Conservation (phyloP, 306 rosid genomes). For the Macrotyloma uniflorum region DNA sequence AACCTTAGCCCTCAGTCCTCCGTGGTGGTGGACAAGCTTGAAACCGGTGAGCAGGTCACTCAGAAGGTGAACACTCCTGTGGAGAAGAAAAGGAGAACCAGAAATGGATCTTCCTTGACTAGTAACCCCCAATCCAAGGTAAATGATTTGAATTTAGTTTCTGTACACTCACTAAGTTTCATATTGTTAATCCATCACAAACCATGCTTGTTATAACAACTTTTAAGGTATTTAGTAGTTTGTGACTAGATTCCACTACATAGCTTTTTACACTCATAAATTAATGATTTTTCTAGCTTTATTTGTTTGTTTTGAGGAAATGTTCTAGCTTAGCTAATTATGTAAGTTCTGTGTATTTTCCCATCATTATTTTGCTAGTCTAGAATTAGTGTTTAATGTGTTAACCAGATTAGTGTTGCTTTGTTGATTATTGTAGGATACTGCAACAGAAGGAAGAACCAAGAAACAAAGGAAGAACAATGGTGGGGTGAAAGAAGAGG, state of each 20-base stretch:
- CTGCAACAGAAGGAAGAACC: constrained; percentile 37
- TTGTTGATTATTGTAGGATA: constrained; percentile 34
- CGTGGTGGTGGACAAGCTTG: constrained; percentile 62
- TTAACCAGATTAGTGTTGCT: not conserved
- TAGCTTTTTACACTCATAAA: too few species aligned
- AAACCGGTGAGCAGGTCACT: constrained; percentile 61
- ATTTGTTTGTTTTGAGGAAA: not conserved
- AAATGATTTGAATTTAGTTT: not conserved
- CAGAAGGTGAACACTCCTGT: constrained; percentile 41
- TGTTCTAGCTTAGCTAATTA: not conserved
- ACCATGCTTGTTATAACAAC: too few species aligned
- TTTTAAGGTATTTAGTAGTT: too few species aligned
- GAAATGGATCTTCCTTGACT: constrained; percentile 44
- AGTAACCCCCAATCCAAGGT: constrained; percentile 57
- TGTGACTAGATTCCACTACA: not conserved
- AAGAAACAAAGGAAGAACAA: constrained; percentile 66
- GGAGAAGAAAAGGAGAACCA: constrained; percentile 57
- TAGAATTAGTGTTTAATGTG: not conserved
- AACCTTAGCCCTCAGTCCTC: constrained; percentile 65
- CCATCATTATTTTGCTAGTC: not conserved
- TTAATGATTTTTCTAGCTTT: not conserved
- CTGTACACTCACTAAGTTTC: too few species aligned
- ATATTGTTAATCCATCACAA: too few species aligned
- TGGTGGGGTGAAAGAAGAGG: constrained; percentile 44
- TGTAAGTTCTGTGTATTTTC: not conserved